Base-by-base conservation (phyloP, 108 stramenopile species). In the Stephanodiscus triporus region DNA sequence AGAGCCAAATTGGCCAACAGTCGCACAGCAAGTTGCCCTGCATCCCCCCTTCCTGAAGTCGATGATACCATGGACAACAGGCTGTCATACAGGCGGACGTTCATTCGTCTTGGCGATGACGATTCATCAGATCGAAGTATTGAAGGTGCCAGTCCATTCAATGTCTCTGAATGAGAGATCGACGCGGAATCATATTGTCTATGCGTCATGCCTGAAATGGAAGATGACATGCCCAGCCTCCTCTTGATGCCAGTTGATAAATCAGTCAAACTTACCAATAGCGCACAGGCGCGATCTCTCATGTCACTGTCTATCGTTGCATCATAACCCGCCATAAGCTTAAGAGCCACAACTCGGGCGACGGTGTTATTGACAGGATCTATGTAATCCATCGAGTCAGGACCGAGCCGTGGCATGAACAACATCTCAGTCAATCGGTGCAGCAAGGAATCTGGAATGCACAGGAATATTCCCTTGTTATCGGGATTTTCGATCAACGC, bases 281-380 rank as follows among this genome's bases (percentile, higher is more conserved):
- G 74, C 64, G 92, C 91, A 43, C 91, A 79, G 19, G 87, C 68
- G 36, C 93, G 87, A 80, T 95, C 93, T 50, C 93, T 87, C 22
- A 95, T 16, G 56, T 95, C 91, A 24, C 87, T 85, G 59, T 95
- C 93, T 10, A 95, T 81, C 6, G 88, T 85, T 10, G 82, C 78
- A 67, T 95, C 93, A 63, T 95, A 95, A 0, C 90, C 86, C 40
- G 66, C 61, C 59, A 83, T 61, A 26, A 92, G 57, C 50, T 89
- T 91, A 48, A 90, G 70, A 11, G 88, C 75, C 17, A 77, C 84
- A 40, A 92, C 87, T 14, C 84, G 72, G 4, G 75, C 82, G 22
- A 91, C 92, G 42, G 87, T 78, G 58, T 90, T 90, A 59, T 63
- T 66, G 7, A 85, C 70, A 16, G 93, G 93, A 75, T 94, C 89